Evolutionary conservation across 169 alveolate genomes (phyloP), one percentile per base, ranked within the genome.

Genomic region (Cryptosporidium ryanae): DNA sequence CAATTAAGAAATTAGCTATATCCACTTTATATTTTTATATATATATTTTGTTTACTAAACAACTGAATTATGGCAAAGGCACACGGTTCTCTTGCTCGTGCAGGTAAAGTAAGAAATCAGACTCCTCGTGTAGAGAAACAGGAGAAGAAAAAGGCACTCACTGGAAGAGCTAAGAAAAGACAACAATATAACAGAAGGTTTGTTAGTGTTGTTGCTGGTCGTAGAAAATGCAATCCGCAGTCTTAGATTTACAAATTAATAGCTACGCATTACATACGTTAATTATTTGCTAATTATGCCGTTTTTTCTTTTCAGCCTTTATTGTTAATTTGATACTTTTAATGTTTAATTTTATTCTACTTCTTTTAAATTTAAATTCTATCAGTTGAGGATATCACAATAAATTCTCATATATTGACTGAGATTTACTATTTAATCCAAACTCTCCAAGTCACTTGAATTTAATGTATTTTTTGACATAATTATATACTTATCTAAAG

Each of bases 101-200:
- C 99, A 63, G 99, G 99, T 65, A 98, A 98, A 94, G 99, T 97
- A 70, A 97, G 97, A 95, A 97, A 97, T 87, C 99, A 97, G 92
- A 96, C 99, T 64, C 99, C 99, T 82, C 96, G 97, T 94, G 99
- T 96, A 52, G 98, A 97, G 57, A 97, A 97, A 92, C 95, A 94
- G 91, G 98, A 96, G 93, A 97, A 97, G 95, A 95, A 94, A 96
- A 97, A 96, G 95, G 93, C 95, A 44, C 94, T 94, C 64, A 95
- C 98, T 21, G 99, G 99, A 70, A 96, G 99, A 83, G 99, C 99
- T 25, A 97, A 96, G 95, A 98, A 98, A 96, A 96, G 99, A 90
- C 97, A 94, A 90, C 97, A 95, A 90, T 97, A 95, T 95, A 96
- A 95, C 94, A 95, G 97, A 90, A 95, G 99, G 91, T 97, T 96